phyloP scores from a whole-genome alignment of 805 yeast genomes.

The Pichia manshurica region DNA sequence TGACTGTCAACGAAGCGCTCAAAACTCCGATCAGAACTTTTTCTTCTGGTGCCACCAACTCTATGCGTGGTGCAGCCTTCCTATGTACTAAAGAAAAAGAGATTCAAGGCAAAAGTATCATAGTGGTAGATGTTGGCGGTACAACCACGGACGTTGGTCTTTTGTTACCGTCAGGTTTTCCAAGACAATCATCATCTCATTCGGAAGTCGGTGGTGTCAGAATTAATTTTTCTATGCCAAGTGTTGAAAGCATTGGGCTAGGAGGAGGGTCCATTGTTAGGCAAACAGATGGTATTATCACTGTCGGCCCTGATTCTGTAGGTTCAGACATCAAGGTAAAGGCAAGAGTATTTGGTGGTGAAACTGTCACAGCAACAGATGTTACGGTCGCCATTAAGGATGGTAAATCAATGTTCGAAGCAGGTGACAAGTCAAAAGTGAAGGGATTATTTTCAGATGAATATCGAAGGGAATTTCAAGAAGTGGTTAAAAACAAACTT shows the following conservation, averaged over 20 bases:
- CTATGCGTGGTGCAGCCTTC: slow-evolving; percentile 1
- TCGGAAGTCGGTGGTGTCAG: slow-evolving; percentile 1
- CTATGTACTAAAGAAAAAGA: background rate
- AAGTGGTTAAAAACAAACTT: background rate
- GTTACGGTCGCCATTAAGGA: background rate
- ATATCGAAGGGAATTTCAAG: background rate
- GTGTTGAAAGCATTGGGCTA: background rate
- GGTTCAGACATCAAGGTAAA: background rate
- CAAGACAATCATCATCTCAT: slow-evolving; percentile 1
- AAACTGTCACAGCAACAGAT: background rate
- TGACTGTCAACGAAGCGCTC: background rate
- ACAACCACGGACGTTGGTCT: slow-evolving; percentile 1
- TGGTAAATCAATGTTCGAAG: background rate
- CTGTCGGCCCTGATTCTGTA: slow-evolving; percentile 1
- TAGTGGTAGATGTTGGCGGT: slow-evolving; percentile 1
- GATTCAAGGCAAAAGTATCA: background rate
- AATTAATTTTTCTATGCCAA: slow-evolving; percentile 2
- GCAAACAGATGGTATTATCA: background rate
- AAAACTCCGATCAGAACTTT: slow-evolving; percentile 1
- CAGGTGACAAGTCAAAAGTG: background rate
- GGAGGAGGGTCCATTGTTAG: slow-evolving; percentile 1
- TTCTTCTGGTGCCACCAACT: slow-evolving; percentile 3
- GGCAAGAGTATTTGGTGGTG: background rate
- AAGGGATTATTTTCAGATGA: background rate
- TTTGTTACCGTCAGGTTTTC: background rate